Percentiles rank a stretch among this genome's conserved stretches.
phyloP scores from a whole-genome alignment of 176 grass and related monocot species.

The Oryza officinalis region DNA sequence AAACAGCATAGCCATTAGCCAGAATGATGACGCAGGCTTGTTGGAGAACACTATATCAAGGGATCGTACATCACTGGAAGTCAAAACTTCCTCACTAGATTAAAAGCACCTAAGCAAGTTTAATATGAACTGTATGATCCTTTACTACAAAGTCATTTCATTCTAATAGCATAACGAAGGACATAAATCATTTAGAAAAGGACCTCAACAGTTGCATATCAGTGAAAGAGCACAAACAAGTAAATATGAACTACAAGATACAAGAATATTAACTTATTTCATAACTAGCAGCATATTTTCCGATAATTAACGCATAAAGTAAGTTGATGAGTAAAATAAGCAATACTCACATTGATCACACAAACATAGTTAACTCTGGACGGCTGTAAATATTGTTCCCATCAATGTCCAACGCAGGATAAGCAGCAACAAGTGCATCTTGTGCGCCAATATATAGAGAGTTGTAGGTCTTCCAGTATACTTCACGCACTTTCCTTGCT shows the following conservation, averaged over 20 bases:
- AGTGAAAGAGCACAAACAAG: neutral
- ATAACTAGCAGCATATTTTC: neutral
- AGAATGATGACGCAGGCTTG: neutral
- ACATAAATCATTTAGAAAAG: too few species aligned
- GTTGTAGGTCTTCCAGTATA: constrained; percentile 99
- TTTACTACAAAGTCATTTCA: neutral
- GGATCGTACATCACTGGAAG: too few species aligned
- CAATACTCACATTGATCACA: constrained; percentile 62
- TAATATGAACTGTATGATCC: neutral
- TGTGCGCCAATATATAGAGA: constrained; percentile 87
- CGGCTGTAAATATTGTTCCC: constrained; percentile 60
- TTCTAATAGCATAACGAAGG: too few species aligned
- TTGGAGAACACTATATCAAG: neutral
- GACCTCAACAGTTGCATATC: neutral
- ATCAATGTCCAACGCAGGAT: constrained; percentile 66
- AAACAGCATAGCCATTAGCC: neutral
- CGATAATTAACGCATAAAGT: neutral
- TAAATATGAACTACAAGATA: neutral
- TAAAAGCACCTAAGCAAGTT: neutral
- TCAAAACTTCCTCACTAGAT: too few species aligned
- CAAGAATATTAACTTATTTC: neutral
- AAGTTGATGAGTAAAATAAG: neutral
- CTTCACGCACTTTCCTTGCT: constrained; percentile 91
- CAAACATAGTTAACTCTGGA: constrained; percentile 77
- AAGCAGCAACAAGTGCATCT: constrained; percentile 83